Percentiles rank a stretch among this genome's conserved stretches.
These are phyloP conservation scores for Ascoidea rubescens DNA, from an alignment of 805 yeast genomes.

Conservation along the genomic window DNA sequence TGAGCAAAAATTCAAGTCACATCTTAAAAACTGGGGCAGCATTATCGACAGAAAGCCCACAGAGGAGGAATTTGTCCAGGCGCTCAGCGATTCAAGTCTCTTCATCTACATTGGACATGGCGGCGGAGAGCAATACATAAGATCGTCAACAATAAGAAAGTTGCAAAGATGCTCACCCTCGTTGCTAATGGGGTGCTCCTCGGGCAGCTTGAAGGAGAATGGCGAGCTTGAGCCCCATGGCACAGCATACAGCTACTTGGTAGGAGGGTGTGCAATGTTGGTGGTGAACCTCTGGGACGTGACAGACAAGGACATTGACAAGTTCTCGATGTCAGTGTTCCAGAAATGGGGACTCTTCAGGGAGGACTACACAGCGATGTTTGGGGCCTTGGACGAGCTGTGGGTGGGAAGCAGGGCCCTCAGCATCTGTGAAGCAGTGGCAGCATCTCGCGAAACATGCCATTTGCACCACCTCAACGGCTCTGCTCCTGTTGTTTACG, in stretches of 20 bases:
- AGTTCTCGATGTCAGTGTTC: slow-evolving; percentile 49
- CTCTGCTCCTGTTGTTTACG: slow-evolving; percentile 85
- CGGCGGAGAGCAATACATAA: slow-evolving; percentile 79
- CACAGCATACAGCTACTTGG: slow-evolving; percentile 58
- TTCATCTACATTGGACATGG: slow-evolving; percentile 90
- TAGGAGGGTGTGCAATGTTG: slow-evolving; percentile 73
- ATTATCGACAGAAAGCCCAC: slow-evolving; percentile 39
- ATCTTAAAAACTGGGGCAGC: slow-evolving; percentile 34
- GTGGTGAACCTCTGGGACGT: slow-evolving; percentile 93
- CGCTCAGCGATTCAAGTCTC: slow-evolving; percentile 29
- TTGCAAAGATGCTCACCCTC: slow-evolving; percentile 29
- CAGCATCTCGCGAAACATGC: slow-evolving; percentile 51
- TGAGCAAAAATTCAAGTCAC: slow-evolving; percentile 24
- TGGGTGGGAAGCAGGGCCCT: not conserved
- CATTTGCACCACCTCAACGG: slow-evolving; percentile 70
- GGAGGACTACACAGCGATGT: slow-evolving; percentile 11
- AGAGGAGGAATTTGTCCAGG: slow-evolving; percentile 34
- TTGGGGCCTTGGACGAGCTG: slow-evolving; percentile 4
- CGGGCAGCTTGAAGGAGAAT: slow-evolving; percentile 47
- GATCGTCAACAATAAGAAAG: slow-evolving; percentile 36
- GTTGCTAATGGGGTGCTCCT: slow-evolving; percentile 79
- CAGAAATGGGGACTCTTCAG: slow-evolving; percentile 49
- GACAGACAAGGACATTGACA: slow-evolving; percentile 89
- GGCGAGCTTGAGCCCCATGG: slow-evolving; percentile 66
- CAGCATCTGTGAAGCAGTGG: slow-evolving; percentile 42